Base-by-base conservation (phyloP, 331 rosid genomes). In the Telfairia occidentalis region DNA sequence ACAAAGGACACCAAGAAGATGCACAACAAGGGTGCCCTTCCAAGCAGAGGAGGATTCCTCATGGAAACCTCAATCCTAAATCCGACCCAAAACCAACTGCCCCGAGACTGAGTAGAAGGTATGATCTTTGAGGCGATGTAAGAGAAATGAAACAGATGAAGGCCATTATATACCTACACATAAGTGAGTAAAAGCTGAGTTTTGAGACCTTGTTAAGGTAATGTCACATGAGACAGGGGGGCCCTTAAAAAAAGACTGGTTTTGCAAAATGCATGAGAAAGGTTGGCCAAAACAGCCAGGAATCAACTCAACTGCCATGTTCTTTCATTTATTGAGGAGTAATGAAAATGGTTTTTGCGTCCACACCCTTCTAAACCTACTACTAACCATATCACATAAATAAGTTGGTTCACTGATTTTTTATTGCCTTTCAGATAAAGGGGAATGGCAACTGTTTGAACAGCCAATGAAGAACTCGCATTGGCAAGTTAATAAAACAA, bases 11-110 rank as follows among this genome's bases (percentile, higher is more conserved):
- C 50, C 85, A 78, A 82, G 86, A 87, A 86, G 86, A 88, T 86
- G 89, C 95, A 90, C 85, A 86, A 2, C 86, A 86, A 4, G 80
- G 81, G 84, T 75, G 86, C 90, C 84, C 80, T 84, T 60, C 73
- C 72, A 75, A 79, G 66, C 0, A 65, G 38, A 2, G 78, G 60
- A 16, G 81, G 74, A 52, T 55, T 76, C 87, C 85, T 75, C 97
- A 92, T 91, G 23, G 26, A 69, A 67, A 43, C 38, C 23, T 23
- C 53, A 11, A 43, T 69, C 18, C 54, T 6, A 43, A 43, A 69
- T 4, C 38, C 6, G 1, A 67, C 19, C 74, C 37, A 0, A 69
- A 43, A 69, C 55, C 13, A 15, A 15, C 24, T 26, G 23, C 24
- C 23, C 9, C 12, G 19, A 38, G 72, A 65, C 32, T 11, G 32